A percentile compares a stretch with the other conserved stretches of the same genome.
These are phyloP conservation scores for Linnemannia exigua DNA, from an alignment of 192 early-diverging fungal genomes.

Conservation along the genomic window DNA sequence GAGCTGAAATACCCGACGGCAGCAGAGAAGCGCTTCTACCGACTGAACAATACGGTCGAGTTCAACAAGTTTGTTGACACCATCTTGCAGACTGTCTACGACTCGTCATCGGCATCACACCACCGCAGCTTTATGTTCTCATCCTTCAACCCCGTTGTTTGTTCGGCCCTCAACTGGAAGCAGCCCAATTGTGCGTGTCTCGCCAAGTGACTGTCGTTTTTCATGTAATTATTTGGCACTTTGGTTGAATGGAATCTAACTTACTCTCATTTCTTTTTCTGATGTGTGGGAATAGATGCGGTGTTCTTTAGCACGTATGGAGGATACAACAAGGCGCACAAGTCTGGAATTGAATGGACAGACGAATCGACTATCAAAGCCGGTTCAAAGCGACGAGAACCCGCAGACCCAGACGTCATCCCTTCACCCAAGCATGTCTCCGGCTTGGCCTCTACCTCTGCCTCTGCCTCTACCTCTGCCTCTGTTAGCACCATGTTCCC, in stretches of 20 bases:
- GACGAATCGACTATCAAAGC: background rate
- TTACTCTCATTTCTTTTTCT: background rate
- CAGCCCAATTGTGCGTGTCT: constrained; percentile 94
- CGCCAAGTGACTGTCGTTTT: too few relatives aligned
- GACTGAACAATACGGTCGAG: constrained; percentile 72
- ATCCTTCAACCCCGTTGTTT: constrained; percentile 92
- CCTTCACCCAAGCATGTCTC: constrained; percentile 40
- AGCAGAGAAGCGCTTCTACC: constrained; percentile 63
- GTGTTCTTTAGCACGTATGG: constrained; percentile 95
- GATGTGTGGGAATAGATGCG: constrained; percentile 64
- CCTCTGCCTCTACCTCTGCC: too few relatives aligned
- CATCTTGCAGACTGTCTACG: constrained; percentile 91
- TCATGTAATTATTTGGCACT: background rate
- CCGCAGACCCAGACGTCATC: constrained; percentile 30
- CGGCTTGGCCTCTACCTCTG: too few relatives aligned
- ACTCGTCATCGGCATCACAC: constrained; percentile 65
- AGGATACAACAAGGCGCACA: constrained; percentile 67
- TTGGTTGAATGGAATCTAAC: background rate
- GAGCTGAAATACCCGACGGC: constrained; percentile 91
- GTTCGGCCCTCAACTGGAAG: constrained; percentile 99
- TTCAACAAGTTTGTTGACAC: constrained; percentile 91
- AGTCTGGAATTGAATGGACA: background rate
- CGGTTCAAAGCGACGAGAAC: constrained; percentile 31
- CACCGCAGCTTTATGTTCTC: constrained; percentile 79
- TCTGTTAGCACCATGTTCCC: background rate